phyloP scores from a whole-genome alignment of 306 rosid genomes.

The Dalbergia oliveri region DNA sequence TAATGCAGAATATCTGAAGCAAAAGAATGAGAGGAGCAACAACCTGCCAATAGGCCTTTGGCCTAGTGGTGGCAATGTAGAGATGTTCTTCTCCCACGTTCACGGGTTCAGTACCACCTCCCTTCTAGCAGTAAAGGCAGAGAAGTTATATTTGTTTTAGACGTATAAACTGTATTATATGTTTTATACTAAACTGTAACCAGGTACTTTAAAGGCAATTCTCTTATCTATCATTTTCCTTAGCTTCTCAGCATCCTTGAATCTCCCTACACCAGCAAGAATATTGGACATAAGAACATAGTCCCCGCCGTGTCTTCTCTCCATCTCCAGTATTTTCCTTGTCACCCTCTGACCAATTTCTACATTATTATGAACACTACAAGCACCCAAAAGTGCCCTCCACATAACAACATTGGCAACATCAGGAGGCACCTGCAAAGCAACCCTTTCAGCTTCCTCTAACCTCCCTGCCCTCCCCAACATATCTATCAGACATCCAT shows the following conservation, averaged over 20 bases:
- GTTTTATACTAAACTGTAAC: slow-evolving; percentile 63
- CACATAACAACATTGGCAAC: slow-evolving; percentile 69
- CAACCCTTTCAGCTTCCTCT: slow-evolving; percentile 75
- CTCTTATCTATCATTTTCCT: slow-evolving; percentile 68
- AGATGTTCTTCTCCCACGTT: not conserved
- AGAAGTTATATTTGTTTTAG: not conserved
- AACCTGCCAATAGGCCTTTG: not conserved
- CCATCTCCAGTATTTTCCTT: slow-evolving; percentile 62
- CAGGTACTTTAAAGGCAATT: slow-evolving; percentile 67
- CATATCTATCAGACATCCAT: slow-evolving; percentile 79
- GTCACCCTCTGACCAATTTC: slow-evolving; percentile 73
- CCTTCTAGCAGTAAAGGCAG: slow-evolving; percentile 6
- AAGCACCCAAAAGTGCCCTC: slow-evolving; percentile 81
- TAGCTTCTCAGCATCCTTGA: slow-evolving; percentile 67
- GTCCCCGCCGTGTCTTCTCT: slow-evolving; percentile 74
- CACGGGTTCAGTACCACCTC: not conserved
- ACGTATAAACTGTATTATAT: slow-evolving; percentile 29
- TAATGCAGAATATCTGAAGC: slow-evolving; percentile 29
- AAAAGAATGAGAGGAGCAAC: not conserved
- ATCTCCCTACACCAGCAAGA: slow-evolving; percentile 75
- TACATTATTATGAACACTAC: slow-evolving; percentile 68
- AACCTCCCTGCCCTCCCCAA: slow-evolving; percentile 77
- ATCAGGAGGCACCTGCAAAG: slow-evolving; percentile 65
- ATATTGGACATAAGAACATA: slow-evolving; percentile 88
- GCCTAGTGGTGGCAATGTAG: not conserved